These are phyloP conservation scores for Mycena galopus DNA, from an alignment of 768 basidiomycete species.

Conservation along the genomic window DNA sequence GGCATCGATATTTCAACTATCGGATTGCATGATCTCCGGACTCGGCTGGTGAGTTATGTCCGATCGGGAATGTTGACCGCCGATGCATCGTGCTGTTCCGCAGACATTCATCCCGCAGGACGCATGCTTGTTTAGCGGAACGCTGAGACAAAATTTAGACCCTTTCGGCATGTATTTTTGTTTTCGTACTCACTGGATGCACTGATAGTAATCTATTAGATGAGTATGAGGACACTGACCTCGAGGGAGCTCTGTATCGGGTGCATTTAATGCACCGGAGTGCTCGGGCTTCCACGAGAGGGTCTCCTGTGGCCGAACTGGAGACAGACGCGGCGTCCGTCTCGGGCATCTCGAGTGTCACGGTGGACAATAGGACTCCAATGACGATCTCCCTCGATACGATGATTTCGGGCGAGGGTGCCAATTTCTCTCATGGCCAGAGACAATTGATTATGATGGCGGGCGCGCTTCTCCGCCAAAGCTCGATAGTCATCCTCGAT, in stretches of 20 bases:
- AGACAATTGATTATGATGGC: conserved; percentile 90
- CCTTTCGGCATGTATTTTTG: conserved; percentile 67
- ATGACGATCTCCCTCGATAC: conserved; percentile 77
- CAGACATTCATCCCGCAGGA: conserved; percentile 86
- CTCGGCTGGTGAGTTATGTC: conserved; percentile 63
- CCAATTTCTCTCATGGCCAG: conserved; percentile 94
- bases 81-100: conserved; percentile 17
- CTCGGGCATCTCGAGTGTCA: conserved; percentile 56
- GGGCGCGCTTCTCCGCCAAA: conserved; percentile 77
- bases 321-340: conserved; percentile 54
- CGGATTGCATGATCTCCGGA: conserved; percentile 86
- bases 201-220: conserved; percentile 48
- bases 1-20: conserved; percentile 91
- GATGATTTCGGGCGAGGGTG: conserved; percentile 85
- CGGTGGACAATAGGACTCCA: conserved; percentile 69
- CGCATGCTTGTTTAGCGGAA: conserved; percentile 69
- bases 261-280: conserved; percentile 79
- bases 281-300: conserved; percentile 61
- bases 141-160: conserved; percentile 80
- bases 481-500: conserved; percentile 81
- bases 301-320: conserved; percentile 62
- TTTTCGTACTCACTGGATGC: neutral
- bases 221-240: conserved; percentile 78
- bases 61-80: conserved; percentile 12
- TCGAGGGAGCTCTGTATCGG: conserved; percentile 67